phyloP scores from a whole-genome alignment of 495 filamentous ascomycete species.

The Bryoglossum gracile region DNA sequence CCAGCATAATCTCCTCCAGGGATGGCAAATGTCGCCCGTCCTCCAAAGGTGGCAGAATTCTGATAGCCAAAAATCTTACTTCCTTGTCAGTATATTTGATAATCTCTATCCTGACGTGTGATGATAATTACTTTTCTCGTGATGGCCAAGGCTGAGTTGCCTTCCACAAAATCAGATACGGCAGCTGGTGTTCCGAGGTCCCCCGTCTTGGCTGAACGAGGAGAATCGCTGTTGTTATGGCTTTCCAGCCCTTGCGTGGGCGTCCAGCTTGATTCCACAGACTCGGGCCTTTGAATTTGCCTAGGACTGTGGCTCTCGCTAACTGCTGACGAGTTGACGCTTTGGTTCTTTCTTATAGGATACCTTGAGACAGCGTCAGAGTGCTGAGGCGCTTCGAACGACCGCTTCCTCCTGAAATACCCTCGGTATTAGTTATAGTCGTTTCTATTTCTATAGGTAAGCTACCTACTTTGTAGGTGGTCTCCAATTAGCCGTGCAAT shows the following conservation, averaged over 20 bases:
- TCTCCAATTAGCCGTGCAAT: slow-evolving; percentile 13
- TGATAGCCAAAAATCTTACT: slow-evolving; percentile 1
- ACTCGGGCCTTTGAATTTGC: neutral
- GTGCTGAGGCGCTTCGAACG: slow-evolving; percentile 23
- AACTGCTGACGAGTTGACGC: neutral
- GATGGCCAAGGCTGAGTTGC: slow-evolving; percentile 1
- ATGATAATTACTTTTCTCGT: neutral
- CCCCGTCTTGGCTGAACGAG: neutral
- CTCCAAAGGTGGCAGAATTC: slow-evolving; percentile 2
- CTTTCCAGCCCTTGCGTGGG: neutral
- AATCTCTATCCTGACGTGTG: neutral
- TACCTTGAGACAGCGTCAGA: slow-evolving; percentile 10
- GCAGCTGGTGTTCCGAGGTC: neutral
- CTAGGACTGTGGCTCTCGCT: neutral
- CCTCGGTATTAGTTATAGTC: slow-evolving; percentile 27
- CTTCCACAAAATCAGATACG: neutral
- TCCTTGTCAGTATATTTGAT: neutral
- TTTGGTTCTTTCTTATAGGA: neutral
- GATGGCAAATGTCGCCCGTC: slow-evolving; percentile 27
- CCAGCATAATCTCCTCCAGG: slow-evolving; percentile 17
- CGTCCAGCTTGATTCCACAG: neutral
- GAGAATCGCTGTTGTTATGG: neutral
- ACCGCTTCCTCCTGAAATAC: slow-evolving; percentile 26
- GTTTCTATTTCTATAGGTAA: neutral
- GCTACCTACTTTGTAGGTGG: slow-evolving; percentile 3